Evolutionary conservation across 2,329 filamentous ascomycete genomes (phyloP), one percentile per base, ranked within the genome.

Genomic region (Arthroderma sp.): DNA sequence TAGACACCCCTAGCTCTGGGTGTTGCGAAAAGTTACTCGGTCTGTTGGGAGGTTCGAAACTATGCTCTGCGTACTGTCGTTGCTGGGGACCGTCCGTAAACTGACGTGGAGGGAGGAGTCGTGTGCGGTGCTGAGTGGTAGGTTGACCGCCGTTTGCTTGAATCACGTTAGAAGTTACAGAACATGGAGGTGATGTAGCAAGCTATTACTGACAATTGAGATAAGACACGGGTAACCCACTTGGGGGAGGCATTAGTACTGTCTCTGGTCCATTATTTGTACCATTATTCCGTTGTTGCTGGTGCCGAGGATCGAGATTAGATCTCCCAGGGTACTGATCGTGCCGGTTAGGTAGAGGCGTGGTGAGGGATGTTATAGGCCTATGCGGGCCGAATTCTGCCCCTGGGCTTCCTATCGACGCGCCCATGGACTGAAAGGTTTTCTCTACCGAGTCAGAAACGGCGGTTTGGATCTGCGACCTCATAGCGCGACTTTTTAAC

Each of bases 401-500:
- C n/a, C 46, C 36, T 4, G 46, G 47, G 6, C 48, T 49, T 10
- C 50, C 55, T 7, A 52, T 51, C 4, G 56, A 45, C 2, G 49
- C 40, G 8, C 42, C 51, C 29, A 65, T 51, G 4, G 61, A 61
- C 36, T 68, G 62, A 10, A 75, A 51, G 1, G 68, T 62, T 30
- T 71, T 61, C 3, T 70, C 66, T 2, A 69, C 70, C 7, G 70
- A 65, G 41, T 77, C 68, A 2, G 71, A 72, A 15, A 74, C 75
- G 5, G 75, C 74, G 11, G 64, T 64, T 44, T 74, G 71, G 47
- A 78, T 70, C 8, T 74, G 68, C 2, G 70, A 68, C 30, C 66
- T 64, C 62, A 75, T 70, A 7, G 74, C 68, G 47, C 72, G 70
- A 29, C 69, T 66, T 54, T 79, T 80, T 36, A 79, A 60, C 8